Evolutionary conservation across 2,329 filamentous ascomycete species (phyloP).

Genomic region (Sphaerulina musiva): DNA sequence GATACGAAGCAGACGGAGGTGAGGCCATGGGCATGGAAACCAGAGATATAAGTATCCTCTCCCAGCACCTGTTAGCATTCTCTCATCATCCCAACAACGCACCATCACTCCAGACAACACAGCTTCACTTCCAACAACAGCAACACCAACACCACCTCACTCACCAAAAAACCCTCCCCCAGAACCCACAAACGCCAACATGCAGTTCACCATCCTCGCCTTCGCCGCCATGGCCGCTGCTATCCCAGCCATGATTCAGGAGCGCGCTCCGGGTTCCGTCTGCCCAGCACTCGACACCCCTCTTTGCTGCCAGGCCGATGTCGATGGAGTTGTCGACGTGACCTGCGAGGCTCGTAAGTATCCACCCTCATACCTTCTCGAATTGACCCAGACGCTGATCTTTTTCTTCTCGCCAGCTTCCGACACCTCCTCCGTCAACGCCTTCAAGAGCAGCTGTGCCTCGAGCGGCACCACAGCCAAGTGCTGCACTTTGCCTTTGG

Average conservation of each 20-base stretch:
- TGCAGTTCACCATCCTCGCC: constrained; percentile 19
- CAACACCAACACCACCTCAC: background rate
- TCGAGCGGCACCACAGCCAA: constrained; percentile 12
- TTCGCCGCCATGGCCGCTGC: constrained; percentile 12
- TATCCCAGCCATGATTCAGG: constrained; percentile 6
- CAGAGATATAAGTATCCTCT: background rate
- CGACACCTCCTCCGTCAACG: constrained; percentile 2
- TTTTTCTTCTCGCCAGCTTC: background rate
- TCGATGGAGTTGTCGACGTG: constrained; percentile 11
- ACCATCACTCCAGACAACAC: background rate
- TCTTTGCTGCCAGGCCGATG: constrained; percentile 19
- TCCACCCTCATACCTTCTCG: too few species aligned
- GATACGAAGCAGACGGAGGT: too few species aligned
- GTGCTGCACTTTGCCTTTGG: constrained; percentile 19
- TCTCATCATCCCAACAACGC: background rate
- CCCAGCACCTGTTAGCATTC: background rate
- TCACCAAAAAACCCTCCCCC: background rate
- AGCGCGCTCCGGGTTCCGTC: constrained; percentile 4
- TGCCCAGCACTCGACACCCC: constrained; percentile 18
- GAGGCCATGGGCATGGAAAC: background rate
- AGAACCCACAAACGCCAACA: background rate
- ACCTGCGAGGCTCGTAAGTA: constrained; percentile 15
- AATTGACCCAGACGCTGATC: too few species aligned
- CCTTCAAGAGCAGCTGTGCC: constrained; percentile 12
- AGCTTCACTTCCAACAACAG: background rate